Base-by-base conservation (phyloP, 2,329 filamentous ascomycete species). In the Fusarium austroafricanum region DNA sequence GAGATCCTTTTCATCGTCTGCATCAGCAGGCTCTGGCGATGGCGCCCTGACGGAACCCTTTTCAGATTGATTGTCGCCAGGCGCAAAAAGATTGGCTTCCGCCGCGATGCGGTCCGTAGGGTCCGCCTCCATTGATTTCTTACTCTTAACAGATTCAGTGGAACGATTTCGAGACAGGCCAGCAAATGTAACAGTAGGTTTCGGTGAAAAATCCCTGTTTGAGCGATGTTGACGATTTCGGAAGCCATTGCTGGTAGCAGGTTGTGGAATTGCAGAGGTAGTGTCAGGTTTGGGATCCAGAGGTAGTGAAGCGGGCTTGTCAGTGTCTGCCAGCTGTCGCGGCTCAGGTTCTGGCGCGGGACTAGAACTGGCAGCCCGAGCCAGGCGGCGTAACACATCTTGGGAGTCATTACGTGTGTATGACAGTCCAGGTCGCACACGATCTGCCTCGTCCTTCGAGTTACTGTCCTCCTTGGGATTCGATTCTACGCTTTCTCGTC, bases 21-120 rank as follows among this genome's bases (percentile, higher is more conserved):
- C 74, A 10, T 79, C 79, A 9, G 67, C 79, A 9, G 67, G 58
- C 28, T 51, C 54, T 3, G 78, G 77, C 1, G 86, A 88, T 3
- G 82, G 79, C 6, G 83, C 85, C 37, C 83, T 81, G 18, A 83
- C 76, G 6, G 86, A 88, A 2, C 85, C 85, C 42, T 79, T 81
- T 68, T 88, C 86, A 2, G 86, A 89, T 40, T 86, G 81, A 61
- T 84, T 85, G 31, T 88, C 86, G 17, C 76, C 70, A 1, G 82
- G 83, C 15, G 84, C 86, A 73, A 89, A 89, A 10, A 89, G 79
- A 47, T 82, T 83, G 77, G 83, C 82, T 75, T 89, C 86, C 11
- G 80, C 83, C 68, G 86, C 82, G 50, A 88, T 87, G 43, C 86
- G 84, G 67, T 86, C 85, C 2, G 82, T 84, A 6, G 86, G 86